Percentiles rank a stretch among this genome's conserved stretches.
These are phyloP conservation scores for Paramecium bursaria DNA, from an alignment of 73 alveolate genomes.

Conservation along the genomic window DNA sequence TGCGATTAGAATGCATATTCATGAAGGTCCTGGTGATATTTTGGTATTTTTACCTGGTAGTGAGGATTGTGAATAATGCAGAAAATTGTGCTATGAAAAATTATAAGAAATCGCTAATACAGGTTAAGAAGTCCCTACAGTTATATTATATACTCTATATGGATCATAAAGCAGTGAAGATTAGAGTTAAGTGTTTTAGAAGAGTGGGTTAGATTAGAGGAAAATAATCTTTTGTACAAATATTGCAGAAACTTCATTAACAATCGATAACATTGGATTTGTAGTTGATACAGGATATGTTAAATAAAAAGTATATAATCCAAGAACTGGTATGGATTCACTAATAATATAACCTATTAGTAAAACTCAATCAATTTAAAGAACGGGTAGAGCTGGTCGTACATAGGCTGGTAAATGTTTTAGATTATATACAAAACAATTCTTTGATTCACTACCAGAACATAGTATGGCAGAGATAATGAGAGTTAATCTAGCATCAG, in stretches of 20 bases:
- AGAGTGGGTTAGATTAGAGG: constrained; percentile 91
- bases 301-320: constrained; percentile 90
- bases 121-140: constrained; percentile 70
- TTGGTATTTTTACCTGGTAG: constrained; percentile 96
- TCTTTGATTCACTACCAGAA: constrained; percentile 81
- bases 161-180: constrained; percentile 86
- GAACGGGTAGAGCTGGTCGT: constrained; percentile 99
- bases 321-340: constrained; percentile 94
- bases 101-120: constrained; percentile 73
- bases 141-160: constrained; percentile 71
- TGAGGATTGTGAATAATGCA: constrained; percentile 96
- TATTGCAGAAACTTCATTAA: constrained; percentile 97
- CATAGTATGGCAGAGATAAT: constrained; percentile 85
- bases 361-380: constrained; percentile 91
- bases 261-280: constrained; percentile 95
- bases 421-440: constrained; percentile 90
- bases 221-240: constrained; percentile 95
- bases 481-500: constrained; percentile 84
- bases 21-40: constrained; percentile 97
- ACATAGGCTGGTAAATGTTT: constrained; percentile 96
- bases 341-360: constrained; percentile 89
- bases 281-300: constrained; percentile 96
- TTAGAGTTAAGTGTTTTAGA: constrained; percentile 83
- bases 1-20: constrained; percentile 91
- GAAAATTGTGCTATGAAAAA: constrained; percentile 73